Evolutionary conservation across 1,284 basidiomycete species (phyloP).

Genomic region (Cryptococcus sp.): DNA sequence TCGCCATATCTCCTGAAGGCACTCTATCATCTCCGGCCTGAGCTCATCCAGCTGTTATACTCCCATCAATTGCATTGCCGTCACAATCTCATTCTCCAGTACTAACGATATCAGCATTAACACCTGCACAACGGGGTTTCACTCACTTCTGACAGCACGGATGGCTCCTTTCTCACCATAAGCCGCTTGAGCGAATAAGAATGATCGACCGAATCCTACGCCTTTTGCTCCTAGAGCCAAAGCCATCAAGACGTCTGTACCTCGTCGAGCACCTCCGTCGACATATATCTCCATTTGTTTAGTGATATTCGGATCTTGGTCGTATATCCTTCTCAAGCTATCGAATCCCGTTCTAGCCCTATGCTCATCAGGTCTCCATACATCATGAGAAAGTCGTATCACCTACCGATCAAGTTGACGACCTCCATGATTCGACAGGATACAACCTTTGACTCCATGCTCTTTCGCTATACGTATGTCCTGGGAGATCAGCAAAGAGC

Average conservation of each 20-base stretch:
- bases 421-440: slow-evolving; percentile 46
- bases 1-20: slow-evolving; percentile 28
- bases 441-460: slow-evolving; percentile 49
- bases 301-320: slow-evolving; percentile 41
- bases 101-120: neutral
- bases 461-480: slow-evolving; percentile 49
- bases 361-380: neutral
- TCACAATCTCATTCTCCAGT: slow-evolving; percentile 25
- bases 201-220: slow-evolving; percentile 50
- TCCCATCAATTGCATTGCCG: slow-evolving; percentile 38
- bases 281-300: slow-evolving; percentile 49
- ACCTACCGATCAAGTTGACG: slow-evolving; percentile 31
- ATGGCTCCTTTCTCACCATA: slow-evolving; percentile 50
- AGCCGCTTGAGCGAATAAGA: slow-evolving; percentile 43
- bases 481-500: slow-evolving; percentile 22
- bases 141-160: slow-evolving; percentile 46
- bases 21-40: slow-evolving; percentile 36
- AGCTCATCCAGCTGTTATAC: slow-evolving; percentile 30
- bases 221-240: slow-evolving; percentile 50
- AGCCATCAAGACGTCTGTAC: slow-evolving; percentile 50
- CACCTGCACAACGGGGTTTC: neutral
- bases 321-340: slow-evolving; percentile 43
- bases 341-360: slow-evolving; percentile 41
- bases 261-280: slow-evolving; percentile 51
- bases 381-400: too few species aligned